These are phyloP conservation scores for Chaetomium fimeti DNA, from an alignment of 495 filamentous ascomycete species.

Conservation along the genomic window DNA sequence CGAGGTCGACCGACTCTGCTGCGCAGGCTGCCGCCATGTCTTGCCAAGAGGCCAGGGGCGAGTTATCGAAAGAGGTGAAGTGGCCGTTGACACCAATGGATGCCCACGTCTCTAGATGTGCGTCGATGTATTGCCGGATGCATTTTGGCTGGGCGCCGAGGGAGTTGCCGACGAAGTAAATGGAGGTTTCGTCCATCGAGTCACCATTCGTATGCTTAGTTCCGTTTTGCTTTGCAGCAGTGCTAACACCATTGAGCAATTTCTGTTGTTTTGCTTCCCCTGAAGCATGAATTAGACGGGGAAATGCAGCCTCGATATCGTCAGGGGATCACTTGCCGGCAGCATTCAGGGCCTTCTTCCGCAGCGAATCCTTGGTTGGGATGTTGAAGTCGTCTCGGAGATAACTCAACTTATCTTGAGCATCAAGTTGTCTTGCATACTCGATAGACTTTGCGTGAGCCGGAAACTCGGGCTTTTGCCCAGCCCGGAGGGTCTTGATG, in stretches of 20 bases:
- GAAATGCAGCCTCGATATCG: neutral
- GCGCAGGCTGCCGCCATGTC: conserved; percentile 39
- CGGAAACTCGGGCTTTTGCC: conserved; percentile 24
- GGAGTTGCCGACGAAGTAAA: conserved; percentile 95
- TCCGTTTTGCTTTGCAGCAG: neutral
- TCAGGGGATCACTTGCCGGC: conserved; percentile 30
- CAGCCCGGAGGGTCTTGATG: conserved; percentile 20
- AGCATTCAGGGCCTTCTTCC: conserved; percentile 55
- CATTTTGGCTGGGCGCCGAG: conserved; percentile 82
- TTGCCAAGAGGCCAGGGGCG: conserved; percentile 73
- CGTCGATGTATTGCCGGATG: conserved; percentile 65
- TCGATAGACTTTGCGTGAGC: conserved; percentile 20
- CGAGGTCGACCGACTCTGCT: conserved; percentile 60
- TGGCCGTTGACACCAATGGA: conserved; percentile 92
- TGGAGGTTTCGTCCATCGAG: conserved; percentile 41
- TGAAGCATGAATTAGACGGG: neutral
- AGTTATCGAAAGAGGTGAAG: conserved; percentile 76
- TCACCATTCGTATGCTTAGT: neutral
- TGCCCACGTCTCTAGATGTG: conserved; percentile 83
- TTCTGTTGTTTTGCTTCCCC: neutral
- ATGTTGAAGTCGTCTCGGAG: conserved; percentile 79
- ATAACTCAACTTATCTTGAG: conserved; percentile 60
- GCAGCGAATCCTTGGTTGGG: conserved; percentile 71
- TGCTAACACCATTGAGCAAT: neutral
- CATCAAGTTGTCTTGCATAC: conserved; percentile 53